Conservation (phyloP, 768 basidiomycete species). For the Neoboletus subvelutipes region DNA sequence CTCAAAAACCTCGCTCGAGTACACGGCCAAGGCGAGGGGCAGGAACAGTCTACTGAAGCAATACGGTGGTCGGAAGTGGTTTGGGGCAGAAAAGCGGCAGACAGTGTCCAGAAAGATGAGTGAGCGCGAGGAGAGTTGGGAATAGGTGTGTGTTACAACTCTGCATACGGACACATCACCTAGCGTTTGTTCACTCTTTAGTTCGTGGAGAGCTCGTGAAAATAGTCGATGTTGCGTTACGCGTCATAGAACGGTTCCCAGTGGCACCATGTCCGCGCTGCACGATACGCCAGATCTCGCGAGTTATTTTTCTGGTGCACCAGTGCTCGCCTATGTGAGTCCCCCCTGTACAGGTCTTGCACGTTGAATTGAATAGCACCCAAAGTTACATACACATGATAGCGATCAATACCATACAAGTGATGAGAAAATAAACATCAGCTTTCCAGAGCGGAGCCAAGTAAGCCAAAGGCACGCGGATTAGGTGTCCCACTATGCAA, state of each 20-base stretch:
- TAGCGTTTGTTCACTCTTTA: neutral
- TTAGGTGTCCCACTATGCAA: constrained; percentile 2
- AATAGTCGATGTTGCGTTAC: neutral
- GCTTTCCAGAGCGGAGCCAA: neutral
- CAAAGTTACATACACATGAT: constrained; percentile 3
- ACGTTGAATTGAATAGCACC: neutral
- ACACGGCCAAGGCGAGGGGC: constrained; percentile 23
- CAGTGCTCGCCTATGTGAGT: neutral
- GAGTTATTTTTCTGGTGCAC: neutral
- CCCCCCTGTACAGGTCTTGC: too few species aligned
- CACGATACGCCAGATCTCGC: neutral
- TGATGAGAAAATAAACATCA: constrained; percentile 14
- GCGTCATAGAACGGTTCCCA: neutral
- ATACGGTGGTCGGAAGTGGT: constrained; percentile 54
- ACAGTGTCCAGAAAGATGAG: constrained; percentile 26
- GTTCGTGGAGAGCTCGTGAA: neutral
- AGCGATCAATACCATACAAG: neutral
- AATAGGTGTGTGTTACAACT: constrained; percentile 33
- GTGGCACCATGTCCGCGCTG: neutral
- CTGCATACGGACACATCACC: neutral
- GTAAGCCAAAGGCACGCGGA: neutral
- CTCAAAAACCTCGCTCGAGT: constrained; percentile 53
- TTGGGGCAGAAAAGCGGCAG: constrained; percentile 37
- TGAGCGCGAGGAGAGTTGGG: constrained; percentile 42
- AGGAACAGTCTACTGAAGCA: constrained; percentile 13